phyloP scores from a whole-genome alignment of 2,329 filamentous ascomycete species.

The Fusarium virguliforme region DNA sequence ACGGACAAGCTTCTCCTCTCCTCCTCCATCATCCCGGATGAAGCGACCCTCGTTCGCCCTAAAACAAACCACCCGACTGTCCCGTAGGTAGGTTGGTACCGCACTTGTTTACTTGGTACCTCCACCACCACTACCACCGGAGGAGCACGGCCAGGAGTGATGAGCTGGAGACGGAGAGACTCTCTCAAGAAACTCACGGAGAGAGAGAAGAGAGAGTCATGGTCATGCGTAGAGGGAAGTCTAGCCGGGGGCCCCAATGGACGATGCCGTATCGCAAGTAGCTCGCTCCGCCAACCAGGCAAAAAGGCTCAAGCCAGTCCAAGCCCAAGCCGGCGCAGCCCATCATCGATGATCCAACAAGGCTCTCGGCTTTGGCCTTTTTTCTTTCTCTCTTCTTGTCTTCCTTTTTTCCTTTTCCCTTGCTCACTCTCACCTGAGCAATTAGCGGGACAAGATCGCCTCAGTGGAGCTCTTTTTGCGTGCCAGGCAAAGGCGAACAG shows the following conservation, averaged over 20 bases:
- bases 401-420: slow-evolving; percentile 14
- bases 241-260: slow-evolving; percentile 25
- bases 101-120: slow-evolving; percentile 16
- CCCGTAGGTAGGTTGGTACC: slow-evolving; percentile 20
- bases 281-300: slow-evolving; percentile 1
- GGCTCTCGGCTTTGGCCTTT: not conserved
- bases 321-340: slow-evolving; percentile 35
- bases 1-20: slow-evolving; percentile 14
- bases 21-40: slow-evolving; percentile 9
- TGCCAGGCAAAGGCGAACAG: not conserved
- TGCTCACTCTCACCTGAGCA: slow-evolving; percentile 20
- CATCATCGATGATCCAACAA: slow-evolving; percentile 41
- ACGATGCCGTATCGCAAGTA: slow-evolving; percentile 30
- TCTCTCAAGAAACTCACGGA: slow-evolving; percentile 7
- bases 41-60: slow-evolving; percentile 14
- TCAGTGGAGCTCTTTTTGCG: slow-evolving; percentile 18
- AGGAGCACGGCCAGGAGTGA: slow-evolving; percentile 16
- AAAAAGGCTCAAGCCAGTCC: slow-evolving; percentile 30
- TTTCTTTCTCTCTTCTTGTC: not conserved
- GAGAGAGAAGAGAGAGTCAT: slow-evolving; percentile 15
- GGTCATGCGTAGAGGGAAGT: slow-evolving; percentile 41
- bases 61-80: slow-evolving; percentile 29
- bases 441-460: slow-evolving; percentile 20
- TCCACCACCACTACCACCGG: slow-evolving; percentile 41
- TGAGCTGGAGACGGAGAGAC: slow-evolving; percentile 24